Evolutionary conservation across 2,329 filamentous ascomycete species (phyloP).

Genomic region (Pseudofabraea citricarpa): DNA sequence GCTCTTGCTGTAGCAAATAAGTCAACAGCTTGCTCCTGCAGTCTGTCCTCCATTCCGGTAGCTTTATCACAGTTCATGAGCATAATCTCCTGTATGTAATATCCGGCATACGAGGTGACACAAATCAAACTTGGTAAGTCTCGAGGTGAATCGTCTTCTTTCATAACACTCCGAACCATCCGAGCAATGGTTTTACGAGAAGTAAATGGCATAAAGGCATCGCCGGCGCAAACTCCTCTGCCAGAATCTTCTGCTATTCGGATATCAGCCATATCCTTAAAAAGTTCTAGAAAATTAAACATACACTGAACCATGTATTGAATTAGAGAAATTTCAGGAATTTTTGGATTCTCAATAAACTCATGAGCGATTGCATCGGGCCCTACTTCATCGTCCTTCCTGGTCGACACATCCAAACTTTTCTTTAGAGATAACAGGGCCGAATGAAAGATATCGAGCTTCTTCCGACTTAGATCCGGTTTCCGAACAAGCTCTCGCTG

Average conservation of each 20-base stretch:
- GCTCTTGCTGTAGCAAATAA: slow-evolving; percentile 4
- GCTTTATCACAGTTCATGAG: background rate
- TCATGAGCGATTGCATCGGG: background rate
- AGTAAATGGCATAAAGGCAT: slow-evolving; percentile 9
- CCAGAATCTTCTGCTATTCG: slow-evolving; percentile 7
- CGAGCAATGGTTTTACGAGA: slow-evolving; percentile 4
- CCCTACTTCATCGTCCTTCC: too few relatives aligned
- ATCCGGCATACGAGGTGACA: slow-evolving; percentile 8
- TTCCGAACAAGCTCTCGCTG: slow-evolving; percentile 3
- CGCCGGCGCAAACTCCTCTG: slow-evolving; percentile 3
- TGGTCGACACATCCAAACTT: slow-evolving; percentile 1
- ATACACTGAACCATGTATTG: slow-evolving; percentile 13
- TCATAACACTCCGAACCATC: slow-evolving; percentile 5
- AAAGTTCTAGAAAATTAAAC: too few relatives aligned
- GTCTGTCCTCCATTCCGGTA: slow-evolving; percentile 6
- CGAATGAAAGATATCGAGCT: slow-evolving; percentile 1
- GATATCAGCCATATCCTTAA: too few relatives aligned
- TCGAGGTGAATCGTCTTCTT: background rate
- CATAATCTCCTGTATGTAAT: slow-evolving; percentile 11
- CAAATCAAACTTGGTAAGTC: slow-evolving; percentile 7
- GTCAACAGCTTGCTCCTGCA: slow-evolving; percentile 4
- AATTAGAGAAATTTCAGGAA: slow-evolving; percentile 6
- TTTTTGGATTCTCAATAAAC: background rate
- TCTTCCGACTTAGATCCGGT: background rate
- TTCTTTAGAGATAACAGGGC: slow-evolving; percentile 6